phyloP scores from a whole-genome alignment of 75 land plant species.

The Cupressus sempervirens region DNA sequence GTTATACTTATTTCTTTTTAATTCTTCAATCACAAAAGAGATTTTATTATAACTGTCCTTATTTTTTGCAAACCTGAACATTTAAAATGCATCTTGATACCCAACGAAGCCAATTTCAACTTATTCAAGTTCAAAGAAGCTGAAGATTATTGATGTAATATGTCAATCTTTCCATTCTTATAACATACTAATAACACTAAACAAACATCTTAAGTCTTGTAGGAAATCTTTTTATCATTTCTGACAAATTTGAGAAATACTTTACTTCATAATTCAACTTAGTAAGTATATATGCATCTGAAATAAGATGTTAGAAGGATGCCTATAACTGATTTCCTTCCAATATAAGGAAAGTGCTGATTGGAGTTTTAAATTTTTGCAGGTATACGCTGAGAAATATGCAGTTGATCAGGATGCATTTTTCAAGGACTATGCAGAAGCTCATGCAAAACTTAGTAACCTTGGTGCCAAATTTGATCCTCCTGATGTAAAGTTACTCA shows the following conservation, averaged over 20 bases:
- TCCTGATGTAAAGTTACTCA: slow-evolving; percentile 49
- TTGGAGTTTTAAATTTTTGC: neutral
- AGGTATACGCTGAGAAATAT: slow-evolving; percentile 97
- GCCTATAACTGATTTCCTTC: neutral
- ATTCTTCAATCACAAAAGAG: neutral
- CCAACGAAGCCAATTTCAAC: neutral
- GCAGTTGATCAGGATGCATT: slow-evolving; percentile 87
- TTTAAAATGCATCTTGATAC: neutral
- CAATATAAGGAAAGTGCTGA: neutral
- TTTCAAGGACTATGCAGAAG: slow-evolving; percentile 94
- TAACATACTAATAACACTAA: neutral
- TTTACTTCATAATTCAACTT: neutral
- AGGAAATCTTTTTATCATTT: neutral
- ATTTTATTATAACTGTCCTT: neutral
- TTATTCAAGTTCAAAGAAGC: neutral
- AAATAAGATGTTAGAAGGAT: neutral
- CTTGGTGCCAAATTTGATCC: slow-evolving; percentile 98
- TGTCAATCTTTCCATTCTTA: neutral
- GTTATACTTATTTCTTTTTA: neutral
- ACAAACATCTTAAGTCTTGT: neutral
- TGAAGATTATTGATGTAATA: neutral
- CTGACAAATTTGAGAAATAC: neutral
- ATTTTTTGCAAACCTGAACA: neutral
- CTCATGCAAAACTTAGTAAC: slow-evolving; percentile 97
- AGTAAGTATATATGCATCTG: neutral